These are phyloP conservation scores for Colletotrichum viniferum DNA, from an alignment of 2,329 filamentous ascomycete genomes.

Conservation along the genomic window DNA sequence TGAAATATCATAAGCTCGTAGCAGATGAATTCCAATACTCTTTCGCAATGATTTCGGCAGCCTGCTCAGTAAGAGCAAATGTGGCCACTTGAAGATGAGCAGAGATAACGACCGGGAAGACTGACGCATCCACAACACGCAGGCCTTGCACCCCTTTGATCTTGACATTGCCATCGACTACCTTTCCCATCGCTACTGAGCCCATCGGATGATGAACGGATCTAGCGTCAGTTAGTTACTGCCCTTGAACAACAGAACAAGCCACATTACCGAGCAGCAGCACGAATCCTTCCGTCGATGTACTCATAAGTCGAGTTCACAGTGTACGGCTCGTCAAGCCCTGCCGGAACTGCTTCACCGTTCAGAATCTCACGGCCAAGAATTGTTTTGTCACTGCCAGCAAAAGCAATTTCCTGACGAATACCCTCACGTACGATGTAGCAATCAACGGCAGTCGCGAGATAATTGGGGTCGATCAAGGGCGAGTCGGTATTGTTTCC, in stretches of 20 bases:
- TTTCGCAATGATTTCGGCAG: slow-evolving; percentile 56
- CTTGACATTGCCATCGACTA: slow-evolving; percentile 31
- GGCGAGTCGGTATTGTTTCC: slow-evolving; percentile 22
- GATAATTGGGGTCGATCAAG: slow-evolving; percentile 33
- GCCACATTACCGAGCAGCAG: slow-evolving; percentile 11
- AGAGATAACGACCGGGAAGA: slow-evolving; percentile 38
- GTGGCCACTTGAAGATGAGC: slow-evolving; percentile 54
- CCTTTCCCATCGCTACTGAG: slow-evolving; percentile 34
- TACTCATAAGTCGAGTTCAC: slow-evolving; percentile 27
- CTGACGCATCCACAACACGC: slow-evolving; percentile 41
- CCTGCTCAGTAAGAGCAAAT: slow-evolving; percentile 64
- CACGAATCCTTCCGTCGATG: slow-evolving; percentile 27
- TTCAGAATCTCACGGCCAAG: slow-evolving; percentile 20
- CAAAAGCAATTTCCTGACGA: slow-evolving; percentile 25
- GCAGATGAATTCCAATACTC: not conserved
- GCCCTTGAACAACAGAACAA: not conserved
- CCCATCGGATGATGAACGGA: slow-evolving; percentile 26
- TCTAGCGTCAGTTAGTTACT: not conserved
- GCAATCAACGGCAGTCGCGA: slow-evolving; percentile 31
- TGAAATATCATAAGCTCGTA: not conserved
- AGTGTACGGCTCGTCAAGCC: slow-evolving; percentile 18
- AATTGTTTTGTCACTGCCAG: slow-evolving; percentile 8
- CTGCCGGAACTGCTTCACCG: slow-evolving; percentile 26
- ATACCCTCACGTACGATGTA: slow-evolving; percentile 30
- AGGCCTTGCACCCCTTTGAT: slow-evolving; percentile 40